Conservation (phyloP, 495 filamentous ascomycete genomes). For the Darksidea phi region DNA sequence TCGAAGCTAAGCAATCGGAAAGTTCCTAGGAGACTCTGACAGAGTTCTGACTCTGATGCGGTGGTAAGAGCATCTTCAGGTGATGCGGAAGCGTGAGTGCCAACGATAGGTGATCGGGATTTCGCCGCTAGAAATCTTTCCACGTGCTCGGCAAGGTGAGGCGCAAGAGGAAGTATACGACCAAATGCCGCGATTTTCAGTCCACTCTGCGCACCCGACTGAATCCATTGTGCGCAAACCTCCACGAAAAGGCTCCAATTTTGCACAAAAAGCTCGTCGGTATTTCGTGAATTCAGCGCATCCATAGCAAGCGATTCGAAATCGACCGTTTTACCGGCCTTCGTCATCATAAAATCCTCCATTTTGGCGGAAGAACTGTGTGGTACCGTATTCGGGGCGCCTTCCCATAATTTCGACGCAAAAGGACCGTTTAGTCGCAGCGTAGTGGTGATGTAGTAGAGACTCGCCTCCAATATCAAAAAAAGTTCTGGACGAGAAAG, state of each 20-base stretch:
- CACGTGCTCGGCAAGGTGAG: conserved; percentile 60
- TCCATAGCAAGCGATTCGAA: conserved; percentile 17
- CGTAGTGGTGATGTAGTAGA: conserved; percentile 16
- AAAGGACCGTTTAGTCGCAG: neutral
- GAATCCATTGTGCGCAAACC: conserved; percentile 72
- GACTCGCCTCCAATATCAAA: conserved; percentile 11
- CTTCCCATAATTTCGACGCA: conserved; percentile 32
- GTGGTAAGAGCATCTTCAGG: neutral
- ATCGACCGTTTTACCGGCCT: conserved; percentile 18
- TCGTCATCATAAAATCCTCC: conserved; percentile 53
- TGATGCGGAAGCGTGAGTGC: conserved; percentile 32
- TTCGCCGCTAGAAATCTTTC: conserved; percentile 46
- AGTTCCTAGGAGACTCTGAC: conserved; percentile 59
- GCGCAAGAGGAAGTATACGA: conserved; percentile 74
- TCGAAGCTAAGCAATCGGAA: conserved; percentile 78
- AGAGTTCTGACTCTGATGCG: conserved; percentile 5
- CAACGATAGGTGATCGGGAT: conserved; percentile 44
- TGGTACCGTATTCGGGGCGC: conserved; percentile 16
- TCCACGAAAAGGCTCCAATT: conserved; percentile 75
- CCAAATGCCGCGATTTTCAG: conserved; percentile 71
- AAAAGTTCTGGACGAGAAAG: conserved; percentile 33
- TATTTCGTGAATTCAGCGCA: conserved; percentile 63
- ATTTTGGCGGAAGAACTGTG: conserved; percentile 39
- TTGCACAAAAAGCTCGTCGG: conserved; percentile 65
- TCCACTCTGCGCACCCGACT: conserved; percentile 43